phyloP scores from a whole-genome alignment of 106 monocot species.

The Dendrobium chrysotoxum region DNA sequence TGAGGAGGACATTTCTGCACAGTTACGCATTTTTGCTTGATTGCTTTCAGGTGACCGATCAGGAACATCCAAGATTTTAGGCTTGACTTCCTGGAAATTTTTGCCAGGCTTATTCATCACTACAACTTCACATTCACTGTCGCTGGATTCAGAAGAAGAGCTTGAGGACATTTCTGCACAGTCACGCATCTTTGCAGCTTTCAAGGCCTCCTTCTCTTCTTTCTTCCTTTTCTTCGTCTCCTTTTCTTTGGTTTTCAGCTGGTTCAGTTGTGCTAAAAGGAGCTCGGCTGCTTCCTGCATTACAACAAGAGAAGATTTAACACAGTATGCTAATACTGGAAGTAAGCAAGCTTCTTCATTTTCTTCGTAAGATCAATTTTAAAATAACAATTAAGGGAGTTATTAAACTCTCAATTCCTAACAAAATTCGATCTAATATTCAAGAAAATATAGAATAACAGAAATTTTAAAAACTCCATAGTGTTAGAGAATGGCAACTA shows the following conservation, averaged over 20 bases:
- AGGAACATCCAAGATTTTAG: background rate
- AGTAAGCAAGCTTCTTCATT: too few relatives aligned
- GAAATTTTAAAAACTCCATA: too few relatives aligned
- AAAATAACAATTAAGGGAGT: too few relatives aligned
- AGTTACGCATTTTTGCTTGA: background rate
- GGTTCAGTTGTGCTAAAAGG: slow-evolving; percentile 46
- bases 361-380: too few relatives aligned
- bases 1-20: slow-evolving; percentile 18
- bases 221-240: slow-evolving; percentile 41
- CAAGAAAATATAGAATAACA: too few relatives aligned
- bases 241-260: slow-evolving; percentile 40
- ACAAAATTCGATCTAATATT: too few relatives aligned
- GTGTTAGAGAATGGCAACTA: too few relatives aligned
- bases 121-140: slow-evolving; percentile 54
- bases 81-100: background rate
- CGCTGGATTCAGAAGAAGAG: slow-evolving; percentile 74
- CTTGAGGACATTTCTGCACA: slow-evolving; percentile 11
- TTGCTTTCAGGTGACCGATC: background rate
- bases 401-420: too few relatives aligned
- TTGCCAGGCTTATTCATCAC: slow-evolving; percentile 5
- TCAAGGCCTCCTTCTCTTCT: slow-evolving; percentile 29
- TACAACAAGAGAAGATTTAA: background rate
- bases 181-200: slow-evolving; percentile 20
- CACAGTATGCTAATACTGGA: too few relatives aligned
- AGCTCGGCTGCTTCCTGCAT: slow-evolving; percentile 47